These are phyloP conservation scores for Anthracocystis walkeri DNA, from an alignment of 1,284 basidiomycete genomes.

Conservation along the genomic window DNA sequence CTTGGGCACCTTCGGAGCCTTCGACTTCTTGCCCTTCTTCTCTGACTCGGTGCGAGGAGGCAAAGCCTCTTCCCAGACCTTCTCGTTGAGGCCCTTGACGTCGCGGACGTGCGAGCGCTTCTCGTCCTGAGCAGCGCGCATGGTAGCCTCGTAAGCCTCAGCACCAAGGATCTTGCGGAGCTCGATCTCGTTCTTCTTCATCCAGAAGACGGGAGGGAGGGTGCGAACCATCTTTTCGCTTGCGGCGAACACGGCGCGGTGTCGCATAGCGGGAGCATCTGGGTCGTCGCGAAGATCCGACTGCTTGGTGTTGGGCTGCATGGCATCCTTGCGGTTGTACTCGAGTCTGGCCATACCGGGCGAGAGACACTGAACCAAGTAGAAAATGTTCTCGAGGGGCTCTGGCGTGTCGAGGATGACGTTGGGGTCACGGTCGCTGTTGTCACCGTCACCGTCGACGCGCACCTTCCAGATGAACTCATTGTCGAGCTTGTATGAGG, in stretches of 20 bases:
- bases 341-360: constrained; percentile 61
- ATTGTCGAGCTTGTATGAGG: constrained; percentile 61
- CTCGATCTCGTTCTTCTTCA: constrained; percentile 63
- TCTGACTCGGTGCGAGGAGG: constrained; percentile 44
- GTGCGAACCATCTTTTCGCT: constrained; percentile 61
- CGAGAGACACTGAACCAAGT: constrained; percentile 62
- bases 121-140: constrained; percentile 52
- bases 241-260: constrained; percentile 61
- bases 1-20: constrained; percentile 38
- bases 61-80: constrained; percentile 63
- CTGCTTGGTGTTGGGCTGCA: constrained; percentile 64
- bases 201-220: constrained; percentile 63
- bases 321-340: constrained; percentile 61
- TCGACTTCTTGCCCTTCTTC: constrained; percentile 57
- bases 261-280: constrained; percentile 59
- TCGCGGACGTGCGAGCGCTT: constrained; percentile 53
- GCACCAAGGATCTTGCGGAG: constrained; percentile 59
- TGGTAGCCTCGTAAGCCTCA: constrained; percentile 60
- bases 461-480: constrained; percentile 63
- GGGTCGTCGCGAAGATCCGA: constrained; percentile 58
- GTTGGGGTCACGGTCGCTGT: constrained; percentile 55
- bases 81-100: constrained; percentile 63
- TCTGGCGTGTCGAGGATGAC: constrained; percentile 63
- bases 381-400: constrained; percentile 65
- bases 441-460: constrained; percentile 61